Base-by-base conservation (phyloP, 1,284 basidiomycete species). In the Schizophyllum commune region DNA sequence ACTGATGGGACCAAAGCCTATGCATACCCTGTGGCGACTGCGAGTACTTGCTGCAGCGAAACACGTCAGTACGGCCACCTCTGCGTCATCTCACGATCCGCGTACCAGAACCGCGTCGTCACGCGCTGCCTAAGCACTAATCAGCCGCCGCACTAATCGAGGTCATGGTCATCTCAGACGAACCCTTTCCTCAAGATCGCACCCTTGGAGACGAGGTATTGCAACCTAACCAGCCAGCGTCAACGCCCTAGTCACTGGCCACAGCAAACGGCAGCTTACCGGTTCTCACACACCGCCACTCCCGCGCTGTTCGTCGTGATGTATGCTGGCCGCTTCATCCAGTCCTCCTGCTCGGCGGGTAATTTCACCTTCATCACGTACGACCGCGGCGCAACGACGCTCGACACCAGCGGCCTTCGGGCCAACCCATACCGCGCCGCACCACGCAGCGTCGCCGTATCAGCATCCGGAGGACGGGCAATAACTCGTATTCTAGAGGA, bases 321-420 rank as follows among this genome's bases (percentile, higher is more conserved):
- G 69, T 92, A 93, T 8, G 86, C 89, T 1, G 91, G 91, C n/a
- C 91, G 80, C 69, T 86, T 89, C 69, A 84, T 73, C 77, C 83
- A 85, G 71, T 93, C 91, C 68, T 91, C 88, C 62, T 80, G 79
- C 59, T 91, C 89, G 51, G 90, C 91, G 56, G 90, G 91, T 20
- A 92, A 80, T 71, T 92, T 92, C 63, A 92, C 91, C 78, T 89
- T 91, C 88, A 93, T 91, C 65, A 91, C 83, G 69, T 92, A 93
- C 20, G 88, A 86, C 61, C 86, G 80, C 33, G 91, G 91, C 20
- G 83, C 84, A 60, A 93, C 88, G 53, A 92, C 82, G 58, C 84
- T 89, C 17, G 88, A 89, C 5, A 92, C 90, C 19, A 92, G 78
- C 47, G 83, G 77, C 66, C 84, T 79, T 57, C 83, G 81, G 22